These are phyloP conservation scores for Geosmithia morbida DNA, from an alignment of 2,329 filamentous ascomycete species.

Conservation along the genomic window DNA sequence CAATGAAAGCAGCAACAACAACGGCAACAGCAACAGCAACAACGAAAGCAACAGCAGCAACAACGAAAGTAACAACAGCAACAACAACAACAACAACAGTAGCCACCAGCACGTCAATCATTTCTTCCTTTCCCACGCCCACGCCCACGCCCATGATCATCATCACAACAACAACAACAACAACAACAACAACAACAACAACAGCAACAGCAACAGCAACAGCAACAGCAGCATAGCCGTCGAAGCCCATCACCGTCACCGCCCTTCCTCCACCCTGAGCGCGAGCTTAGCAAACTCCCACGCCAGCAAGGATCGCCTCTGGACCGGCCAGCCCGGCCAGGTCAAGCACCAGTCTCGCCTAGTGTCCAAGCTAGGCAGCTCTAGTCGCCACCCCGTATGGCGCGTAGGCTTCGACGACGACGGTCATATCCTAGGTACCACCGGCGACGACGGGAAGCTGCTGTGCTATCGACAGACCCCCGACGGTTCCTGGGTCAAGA, in stretches of 20 bases:
- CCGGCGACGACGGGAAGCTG: slow-evolving; percentile 60
- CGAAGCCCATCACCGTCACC: slow-evolving; percentile 19
- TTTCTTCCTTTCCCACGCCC: no score
- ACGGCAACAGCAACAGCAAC: no score
- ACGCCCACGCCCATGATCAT: no score
- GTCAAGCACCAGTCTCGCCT: slow-evolving; percentile 49
- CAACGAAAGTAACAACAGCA: no score
- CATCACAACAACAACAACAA: not conserved
- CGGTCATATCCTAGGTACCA: slow-evolving; percentile 60
- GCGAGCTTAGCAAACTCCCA: slow-evolving; percentile 37
- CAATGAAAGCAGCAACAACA: no score
- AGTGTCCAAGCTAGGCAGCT: slow-evolving; percentile 47
- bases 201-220: no score
- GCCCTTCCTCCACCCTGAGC: slow-evolving; percentile 30
- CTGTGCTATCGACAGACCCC: slow-evolving; percentile 47
- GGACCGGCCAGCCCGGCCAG: slow-evolving; percentile 47
- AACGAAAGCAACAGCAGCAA: no score
- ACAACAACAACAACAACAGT: no score
- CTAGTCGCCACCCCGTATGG: slow-evolving; percentile 60
- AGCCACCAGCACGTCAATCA: no score
- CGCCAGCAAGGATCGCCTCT: slow-evolving; percentile 26
- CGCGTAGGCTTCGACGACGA: slow-evolving; percentile 55
- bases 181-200: slow-evolving; percentile 2
- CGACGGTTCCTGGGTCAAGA: slow-evolving; percentile 43
- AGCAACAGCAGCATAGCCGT: slow-evolving; percentile 5